Evolutionary conservation across 164 flowering plant species (phyloP).

Genomic region (Aristolochia fimbriata): DNA sequence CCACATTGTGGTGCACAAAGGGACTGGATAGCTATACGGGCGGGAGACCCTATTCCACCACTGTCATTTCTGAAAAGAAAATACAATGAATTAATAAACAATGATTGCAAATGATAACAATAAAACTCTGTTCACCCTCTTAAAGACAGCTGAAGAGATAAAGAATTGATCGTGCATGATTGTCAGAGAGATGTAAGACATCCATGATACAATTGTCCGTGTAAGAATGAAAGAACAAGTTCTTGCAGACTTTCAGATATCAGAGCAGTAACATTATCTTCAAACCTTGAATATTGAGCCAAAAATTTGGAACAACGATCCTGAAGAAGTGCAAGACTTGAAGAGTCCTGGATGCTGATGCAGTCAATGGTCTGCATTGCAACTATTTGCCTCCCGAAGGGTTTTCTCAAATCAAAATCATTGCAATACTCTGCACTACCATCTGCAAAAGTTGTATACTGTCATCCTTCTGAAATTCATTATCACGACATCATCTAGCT

Average conservation of each 20-base stretch:
- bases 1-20: constrained; percentile 83
- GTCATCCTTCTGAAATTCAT: constrained; percentile 3
- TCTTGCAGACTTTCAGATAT: neutral
- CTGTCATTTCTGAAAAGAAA: constrained; percentile 39
- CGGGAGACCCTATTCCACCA: constrained; percentile 23
- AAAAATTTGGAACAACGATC: constrained; percentile 69
- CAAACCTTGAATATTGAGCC: constrained; percentile 53
- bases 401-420: constrained; percentile 91
- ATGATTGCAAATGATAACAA: neutral
- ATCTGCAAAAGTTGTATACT: constrained; percentile 30
- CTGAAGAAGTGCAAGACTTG: constrained; percentile 30
- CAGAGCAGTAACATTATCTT: neutral
- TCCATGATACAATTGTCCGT: too few species aligned
- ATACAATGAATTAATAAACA: neutral
- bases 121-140: too few species aligned
- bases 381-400: constrained; percentile 60
- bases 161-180: too few species aligned
- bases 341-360: constrained; percentile 48
- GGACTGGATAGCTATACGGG: constrained; percentile 88
- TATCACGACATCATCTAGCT: neutral
- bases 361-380: constrained; percentile 50
- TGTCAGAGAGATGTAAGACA: too few species aligned
- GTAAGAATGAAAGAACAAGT: neutral
- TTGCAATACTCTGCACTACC: constrained; percentile 54
- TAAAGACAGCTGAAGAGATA: too few species aligned